Evolutionary conservation across 2,329 filamentous ascomycete species (phyloP).

Genomic region (Orbilia blumenaviensis): DNA sequence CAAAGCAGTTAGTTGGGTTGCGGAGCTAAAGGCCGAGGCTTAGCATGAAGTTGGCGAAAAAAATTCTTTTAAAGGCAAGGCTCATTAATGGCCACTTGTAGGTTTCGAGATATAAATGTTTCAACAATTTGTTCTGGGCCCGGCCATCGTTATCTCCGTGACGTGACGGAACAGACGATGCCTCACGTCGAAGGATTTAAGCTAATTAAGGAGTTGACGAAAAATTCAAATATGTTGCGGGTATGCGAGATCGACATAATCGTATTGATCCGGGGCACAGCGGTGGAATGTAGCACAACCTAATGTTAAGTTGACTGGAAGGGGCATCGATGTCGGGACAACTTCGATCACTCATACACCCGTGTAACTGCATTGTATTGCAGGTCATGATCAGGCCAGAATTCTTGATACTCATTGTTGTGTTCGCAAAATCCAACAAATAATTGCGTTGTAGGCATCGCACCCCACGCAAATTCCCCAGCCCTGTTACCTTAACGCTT

Average conservation of each 20-base stretch:
- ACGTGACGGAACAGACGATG: conserved; percentile 9
- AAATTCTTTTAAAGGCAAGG: neutral
- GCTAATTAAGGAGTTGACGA: neutral
- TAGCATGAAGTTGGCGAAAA: neutral
- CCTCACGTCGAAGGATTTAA: conserved; percentile 19
- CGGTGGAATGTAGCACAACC: neutral
- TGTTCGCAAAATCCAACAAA: neutral
- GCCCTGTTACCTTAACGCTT: too few species aligned
- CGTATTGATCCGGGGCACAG: neutral
- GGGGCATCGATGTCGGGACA: neutral
- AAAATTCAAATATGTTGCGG: neutral
- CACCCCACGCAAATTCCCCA: too few species aligned
- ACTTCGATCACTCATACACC: neutral
- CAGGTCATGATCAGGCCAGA: neutral
- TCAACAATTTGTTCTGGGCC: neutral
- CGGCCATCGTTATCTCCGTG: conserved; percentile 2
- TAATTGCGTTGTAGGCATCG: neutral
- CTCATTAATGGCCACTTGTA: conserved; percentile 10
- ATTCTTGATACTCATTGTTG: neutral
- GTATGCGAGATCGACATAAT: neutral
- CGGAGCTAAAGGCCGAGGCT: conserved; percentile 9
- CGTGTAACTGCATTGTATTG: neutral
- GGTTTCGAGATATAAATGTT: conserved; percentile 35
- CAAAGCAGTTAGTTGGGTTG: neutral
- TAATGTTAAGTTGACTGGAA: too few species aligned